These are phyloP conservation scores for Ceratocystis colombiana DNA, from an alignment of 2,329 filamentous ascomycete species.

Conservation along the genomic window DNA sequence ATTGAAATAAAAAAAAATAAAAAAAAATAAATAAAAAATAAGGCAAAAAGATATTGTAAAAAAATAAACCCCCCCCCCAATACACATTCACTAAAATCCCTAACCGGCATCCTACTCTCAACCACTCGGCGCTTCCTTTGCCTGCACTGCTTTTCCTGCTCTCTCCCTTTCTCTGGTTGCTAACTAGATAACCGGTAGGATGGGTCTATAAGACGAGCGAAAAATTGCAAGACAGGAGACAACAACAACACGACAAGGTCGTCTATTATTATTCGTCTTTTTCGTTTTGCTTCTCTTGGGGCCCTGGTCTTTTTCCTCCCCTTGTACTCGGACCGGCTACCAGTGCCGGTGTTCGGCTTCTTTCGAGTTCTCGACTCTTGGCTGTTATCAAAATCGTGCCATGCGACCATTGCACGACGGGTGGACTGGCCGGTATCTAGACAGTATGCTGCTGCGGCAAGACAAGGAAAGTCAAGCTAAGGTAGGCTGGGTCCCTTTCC, in stretches of 20 bases:
- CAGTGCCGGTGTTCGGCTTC: neutral
- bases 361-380: neutral
- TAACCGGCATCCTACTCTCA: too few relatives aligned
- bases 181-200: neutral
- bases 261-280: conserved; percentile 8
- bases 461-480: neutral
- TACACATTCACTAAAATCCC: too few relatives aligned
- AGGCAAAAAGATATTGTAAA: neutral
- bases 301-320: neutral
- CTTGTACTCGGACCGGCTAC: conserved; percentile 1
- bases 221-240: neutral
- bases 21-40: neutral
- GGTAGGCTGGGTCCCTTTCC: neutral
- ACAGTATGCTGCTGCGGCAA: neutral
- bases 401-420: neutral
- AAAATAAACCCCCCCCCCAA: neutral
- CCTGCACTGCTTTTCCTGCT: neutral
- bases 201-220: neutral
- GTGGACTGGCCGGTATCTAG: neutral
- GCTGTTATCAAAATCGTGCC: conserved; percentile 9
- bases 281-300: neutral
- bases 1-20: neutral
- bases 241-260: neutral
- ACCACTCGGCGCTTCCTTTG: neutral
- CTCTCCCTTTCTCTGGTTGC: neutral